Evolutionary conservation across 1,284 basidiomycete species (phyloP).

Genomic region (Apiotrichum gracile): DNA sequence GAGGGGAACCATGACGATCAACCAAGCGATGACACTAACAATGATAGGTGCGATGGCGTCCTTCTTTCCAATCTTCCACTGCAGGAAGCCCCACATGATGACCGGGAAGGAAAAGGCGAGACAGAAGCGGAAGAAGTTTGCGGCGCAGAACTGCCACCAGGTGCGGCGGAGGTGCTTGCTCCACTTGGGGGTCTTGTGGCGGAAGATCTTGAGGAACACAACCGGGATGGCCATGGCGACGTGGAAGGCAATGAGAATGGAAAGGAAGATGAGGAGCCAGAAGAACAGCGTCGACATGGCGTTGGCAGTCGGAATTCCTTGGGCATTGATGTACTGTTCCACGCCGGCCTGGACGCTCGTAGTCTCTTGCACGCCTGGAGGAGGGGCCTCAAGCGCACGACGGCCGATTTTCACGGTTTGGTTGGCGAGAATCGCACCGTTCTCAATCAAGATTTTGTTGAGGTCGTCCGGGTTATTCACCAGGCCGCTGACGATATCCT

Average conservation of each 20-base stretch:
- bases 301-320: conserved; percentile 70
- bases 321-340: conserved; percentile 69
- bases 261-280: conserved; percentile 58
- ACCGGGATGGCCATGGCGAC: conserved; percentile 51
- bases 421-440: too few species aligned
- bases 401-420: too few species aligned
- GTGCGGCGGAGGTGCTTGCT: conserved; percentile 49
- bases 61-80: conserved; percentile 66
- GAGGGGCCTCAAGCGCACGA: too few species aligned
- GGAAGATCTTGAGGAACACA: conserved; percentile 22
- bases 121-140: conserved; percentile 50
- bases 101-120: conserved; percentile 63
- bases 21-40: conserved; percentile 56
- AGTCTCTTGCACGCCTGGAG: too few species aligned
- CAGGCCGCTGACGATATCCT: too few species aligned
- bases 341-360: conserved; percentile 60
- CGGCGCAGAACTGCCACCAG: conserved; percentile 50
- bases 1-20: conserved; percentile 55
- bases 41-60: conserved; percentile 77
- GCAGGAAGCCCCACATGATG: conserved; percentile 71
- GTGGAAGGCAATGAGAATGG: conserved; percentile 55
- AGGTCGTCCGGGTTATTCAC: too few species aligned
- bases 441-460: too few species aligned
- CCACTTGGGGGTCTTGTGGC: conserved; percentile 18
- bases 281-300: conserved; percentile 79